Evolutionary conservation across 1,284 basidiomycete genomes (phyloP).

Genomic region (Malassezia dermatis): DNA sequence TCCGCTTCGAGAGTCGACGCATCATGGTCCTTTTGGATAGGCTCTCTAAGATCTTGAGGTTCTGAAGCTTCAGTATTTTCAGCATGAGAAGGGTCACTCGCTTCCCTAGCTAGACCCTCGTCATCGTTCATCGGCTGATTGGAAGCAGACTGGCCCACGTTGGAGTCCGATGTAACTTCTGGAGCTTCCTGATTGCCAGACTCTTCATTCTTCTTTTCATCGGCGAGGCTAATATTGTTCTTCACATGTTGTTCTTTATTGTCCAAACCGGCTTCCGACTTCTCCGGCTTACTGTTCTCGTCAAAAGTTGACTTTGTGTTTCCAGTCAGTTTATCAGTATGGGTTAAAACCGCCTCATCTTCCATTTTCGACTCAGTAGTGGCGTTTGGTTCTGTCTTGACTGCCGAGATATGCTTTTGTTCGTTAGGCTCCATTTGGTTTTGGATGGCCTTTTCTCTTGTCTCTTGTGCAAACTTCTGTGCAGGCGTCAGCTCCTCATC

Average conservation of each 20-base stretch:
- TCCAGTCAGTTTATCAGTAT: background rate
- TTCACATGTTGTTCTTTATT: background rate
- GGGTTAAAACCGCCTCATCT: too few relatives aligned
- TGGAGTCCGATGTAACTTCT: background rate
- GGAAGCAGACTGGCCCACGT: too few relatives aligned
- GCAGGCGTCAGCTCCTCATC: slow-evolving; percentile 10
- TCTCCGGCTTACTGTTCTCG: background rate
- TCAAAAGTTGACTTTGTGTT: too few relatives aligned
- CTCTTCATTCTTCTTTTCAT: background rate
- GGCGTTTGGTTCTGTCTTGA: background rate
- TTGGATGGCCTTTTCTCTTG: background rate
- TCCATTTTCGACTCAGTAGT: background rate
- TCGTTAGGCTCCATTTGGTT: background rate
- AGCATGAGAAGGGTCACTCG: too few relatives aligned
- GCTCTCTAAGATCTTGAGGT: too few relatives aligned
- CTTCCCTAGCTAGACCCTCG: too few relatives aligned
- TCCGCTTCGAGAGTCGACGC: background rate
- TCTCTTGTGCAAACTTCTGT: slow-evolving; percentile 7
- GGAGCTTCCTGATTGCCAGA: background rate
- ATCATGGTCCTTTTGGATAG: background rate
- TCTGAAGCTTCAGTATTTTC: background rate
- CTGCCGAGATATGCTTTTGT: background rate
- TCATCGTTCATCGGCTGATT: too few relatives aligned
- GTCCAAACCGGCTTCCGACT: background rate
- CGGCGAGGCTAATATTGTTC: background rate